A percentile compares a stretch with the other conserved stretches of the same genome.
These are phyloP conservation scores for Neonectria hederae DNA, from an alignment of 2,329 filamentous ascomycete genomes.

Conservation along the genomic window DNA sequence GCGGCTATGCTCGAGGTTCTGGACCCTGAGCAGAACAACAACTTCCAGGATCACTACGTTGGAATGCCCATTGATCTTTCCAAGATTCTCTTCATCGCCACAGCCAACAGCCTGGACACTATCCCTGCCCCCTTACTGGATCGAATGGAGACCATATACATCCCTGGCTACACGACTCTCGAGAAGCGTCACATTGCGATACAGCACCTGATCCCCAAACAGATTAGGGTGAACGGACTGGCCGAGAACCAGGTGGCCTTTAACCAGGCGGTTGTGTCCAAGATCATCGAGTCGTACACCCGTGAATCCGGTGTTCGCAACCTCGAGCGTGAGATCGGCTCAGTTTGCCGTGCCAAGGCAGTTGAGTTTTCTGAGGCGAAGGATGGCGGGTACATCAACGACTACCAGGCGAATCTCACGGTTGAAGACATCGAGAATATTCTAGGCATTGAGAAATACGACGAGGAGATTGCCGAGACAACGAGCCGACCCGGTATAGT, in stretches of 20 bases:
- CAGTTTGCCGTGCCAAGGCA: slow-evolving; percentile 92
- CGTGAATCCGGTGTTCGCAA: slow-evolving; percentile 96
- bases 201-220: slow-evolving; percentile 94
- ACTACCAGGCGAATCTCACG: slow-evolving; percentile 78
- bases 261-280: slow-evolving; percentile 85
- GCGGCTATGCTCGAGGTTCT: slow-evolving; percentile 98
- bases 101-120: slow-evolving; percentile 92
- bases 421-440: slow-evolving; percentile 88
- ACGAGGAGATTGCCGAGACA: slow-evolving; percentile 94
- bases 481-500: slow-evolving; percentile 87
- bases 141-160: slow-evolving; percentile 94
- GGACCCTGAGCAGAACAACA: slow-evolving; percentile 96
- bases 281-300: slow-evolving; percentile 96
- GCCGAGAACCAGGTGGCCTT: slow-evolving; percentile 78
- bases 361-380: slow-evolving; percentile 93
- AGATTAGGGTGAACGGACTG: slow-evolving; percentile 90
- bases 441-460: slow-evolving; percentile 90
- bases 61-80: slow-evolving; percentile 95
- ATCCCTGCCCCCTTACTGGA: slow-evolving; percentile 94
- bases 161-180: slow-evolving; percentile 94
- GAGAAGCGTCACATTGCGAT: slow-evolving; percentile 96
- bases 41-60: slow-evolving; percentile 95
- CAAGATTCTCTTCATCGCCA: slow-evolving; percentile 97
- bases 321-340: slow-evolving; percentile 93
- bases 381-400: slow-evolving; percentile 72